Evolutionary conservation across 371 early-diverging fungal genomes (phyloP), one percentile per base, ranked within the genome.

Genomic region (Encephalitozoon romaleae): DNA sequence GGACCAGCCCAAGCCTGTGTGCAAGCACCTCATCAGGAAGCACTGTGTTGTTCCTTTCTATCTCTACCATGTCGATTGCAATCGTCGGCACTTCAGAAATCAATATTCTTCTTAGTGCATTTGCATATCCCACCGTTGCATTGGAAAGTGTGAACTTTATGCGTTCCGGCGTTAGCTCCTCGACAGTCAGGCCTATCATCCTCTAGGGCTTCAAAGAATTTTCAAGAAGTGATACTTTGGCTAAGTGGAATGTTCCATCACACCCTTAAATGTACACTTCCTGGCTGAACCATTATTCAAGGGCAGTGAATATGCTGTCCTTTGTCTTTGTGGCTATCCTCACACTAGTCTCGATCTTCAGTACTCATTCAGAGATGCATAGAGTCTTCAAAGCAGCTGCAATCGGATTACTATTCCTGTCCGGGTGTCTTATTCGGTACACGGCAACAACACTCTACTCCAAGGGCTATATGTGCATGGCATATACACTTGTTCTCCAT

Each of bases 1-100:
- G 99, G 66, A 98, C 88, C 75, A 99, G 86, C 32, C 98, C 98
- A 39, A 99, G 85, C 73, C 99, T 89, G 79, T 96, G 94, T n/a
- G 95, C 90, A 45, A 98, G 83, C 2, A 96, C 89, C 85, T 99
- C 98, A 82, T 99, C 99, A 70, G 91, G 91, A 79, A 99, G 89
- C 45, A 97, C 88, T 4, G 91, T 89, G 11, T 91, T 93, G 87
- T 97, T 95, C 87, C 94, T 90, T 86, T 89, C 84, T 67, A 97
- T 88, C 82, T 89, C 94, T 11, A 97, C 94, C 51, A 90, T 88
- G 81, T 97, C 96, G 64, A 96, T 94, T 8, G 97, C 96, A 9
- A 84, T 59, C 15, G 82, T 77, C 4, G 83, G 82, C 4, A 81
- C 69, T 67, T 81, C 96, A 1, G 94, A 90, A 72, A 97, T 92